Conservation (phyloP, 495 filamentous ascomycete genomes). For the Tuber brumale region DNA sequence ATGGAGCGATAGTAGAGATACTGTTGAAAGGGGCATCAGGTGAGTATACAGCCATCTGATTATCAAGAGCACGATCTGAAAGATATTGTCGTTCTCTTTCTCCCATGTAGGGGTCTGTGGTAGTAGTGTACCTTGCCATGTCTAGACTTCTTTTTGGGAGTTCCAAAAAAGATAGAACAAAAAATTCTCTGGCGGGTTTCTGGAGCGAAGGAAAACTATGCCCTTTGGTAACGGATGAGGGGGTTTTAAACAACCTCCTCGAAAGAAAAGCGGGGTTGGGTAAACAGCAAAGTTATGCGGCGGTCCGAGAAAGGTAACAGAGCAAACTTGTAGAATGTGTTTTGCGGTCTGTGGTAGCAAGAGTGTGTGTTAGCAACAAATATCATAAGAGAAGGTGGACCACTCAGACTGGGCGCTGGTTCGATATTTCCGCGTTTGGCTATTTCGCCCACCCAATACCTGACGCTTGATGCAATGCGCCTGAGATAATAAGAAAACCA, state of each 20-base stretch:
- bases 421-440: not conserved
- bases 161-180: constrained; percentile 9
- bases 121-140: constrained; percentile 34
- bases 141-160: constrained; percentile 14
- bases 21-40: constrained; percentile 12
- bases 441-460: not conserved
- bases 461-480: not conserved
- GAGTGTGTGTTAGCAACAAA: constrained; percentile 5
- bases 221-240: not conserved
- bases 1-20: constrained; percentile 30
- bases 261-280: constrained; percentile 9
- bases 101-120: constrained; percentile 1
- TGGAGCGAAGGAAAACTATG: not conserved
- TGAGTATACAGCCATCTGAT: constrained; percentile 32
- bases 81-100: constrained; percentile 24
- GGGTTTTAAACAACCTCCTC: constrained; percentile 14
- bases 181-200: constrained; percentile 4
- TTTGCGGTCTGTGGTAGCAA: constrained; percentile 3
- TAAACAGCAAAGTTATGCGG: constrained; percentile 11
- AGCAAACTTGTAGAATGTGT: constrained; percentile 9
- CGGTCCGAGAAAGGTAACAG: constrained; percentile 9
- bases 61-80: constrained; percentile 19
- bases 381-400: not conserved
- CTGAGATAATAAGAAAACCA: not conserved
- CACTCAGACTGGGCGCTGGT: not conserved